Percentiles rank a stretch among this genome's conserved stretches.
These are phyloP conservation scores for Tripterygium wilfordii DNA, from an alignment of 177 flowering plant species.

Conservation along the genomic window DNA sequence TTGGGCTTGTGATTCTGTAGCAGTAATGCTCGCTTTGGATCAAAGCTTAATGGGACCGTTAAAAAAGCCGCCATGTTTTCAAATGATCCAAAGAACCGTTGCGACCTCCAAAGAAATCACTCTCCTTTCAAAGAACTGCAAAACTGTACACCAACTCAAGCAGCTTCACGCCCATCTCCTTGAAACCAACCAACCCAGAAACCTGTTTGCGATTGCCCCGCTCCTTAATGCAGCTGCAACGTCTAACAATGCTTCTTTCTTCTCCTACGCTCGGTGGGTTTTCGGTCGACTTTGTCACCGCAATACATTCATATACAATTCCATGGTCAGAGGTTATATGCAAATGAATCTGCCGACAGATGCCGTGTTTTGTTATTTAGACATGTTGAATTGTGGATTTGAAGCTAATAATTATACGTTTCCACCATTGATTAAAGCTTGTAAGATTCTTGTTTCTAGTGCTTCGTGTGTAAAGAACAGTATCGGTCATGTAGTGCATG, in stretches of 20 bases:
- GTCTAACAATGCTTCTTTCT: slow-evolving; percentile 29
- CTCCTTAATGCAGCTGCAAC: slow-evolving; percentile 36
- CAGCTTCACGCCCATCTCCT: slow-evolving; percentile 51
- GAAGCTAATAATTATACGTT: slow-evolving; percentile 51
- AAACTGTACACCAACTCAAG: slow-evolving; percentile 47
- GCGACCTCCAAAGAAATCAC: slow-evolving; percentile 2
- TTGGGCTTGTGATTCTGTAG: no score
- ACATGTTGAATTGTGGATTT: slow-evolving; percentile 39
- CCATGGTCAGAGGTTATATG: slow-evolving; percentile 51
- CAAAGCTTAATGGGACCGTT: no score
- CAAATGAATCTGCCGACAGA: slow-evolving; percentile 20
- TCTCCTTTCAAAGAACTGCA: slow-evolving; percentile 29
- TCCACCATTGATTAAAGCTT: slow-evolving; percentile 63
- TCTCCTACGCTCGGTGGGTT: slow-evolving; percentile 32
- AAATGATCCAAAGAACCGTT: slow-evolving; percentile 31
- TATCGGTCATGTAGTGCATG: slow-evolving; percentile 46
- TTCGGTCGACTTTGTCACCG: slow-evolving; percentile 27
- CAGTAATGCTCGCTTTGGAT: no score
- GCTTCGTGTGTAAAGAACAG: no score
- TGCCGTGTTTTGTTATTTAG: slow-evolving; percentile 40
- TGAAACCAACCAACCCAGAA: slow-evolving; percentile 22
- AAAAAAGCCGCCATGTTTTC: no score
- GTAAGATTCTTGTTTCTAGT: slow-evolving; percentile 18
- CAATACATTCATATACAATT: slow-evolving; percentile 55
- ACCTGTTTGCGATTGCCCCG: slow-evolving; percentile 32